Evolutionary conservation across 768 basidiomycete genomes (phyloP), one percentile per base, ranked within the genome.

Genomic region (Kwoniella dejecticola): DNA sequence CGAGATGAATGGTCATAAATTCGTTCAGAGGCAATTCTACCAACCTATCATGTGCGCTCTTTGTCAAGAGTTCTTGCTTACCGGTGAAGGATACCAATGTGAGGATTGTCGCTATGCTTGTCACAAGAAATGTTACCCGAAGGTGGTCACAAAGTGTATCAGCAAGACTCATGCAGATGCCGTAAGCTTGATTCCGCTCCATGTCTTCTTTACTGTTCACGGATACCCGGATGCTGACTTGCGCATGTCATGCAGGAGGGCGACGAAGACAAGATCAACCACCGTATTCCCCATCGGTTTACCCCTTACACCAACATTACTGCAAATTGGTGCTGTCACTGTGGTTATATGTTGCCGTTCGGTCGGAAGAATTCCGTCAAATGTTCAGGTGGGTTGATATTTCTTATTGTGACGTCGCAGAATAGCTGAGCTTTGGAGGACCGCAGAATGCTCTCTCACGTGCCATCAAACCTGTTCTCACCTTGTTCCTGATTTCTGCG

Each of bases 1-100:
- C 81, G 94, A 98, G 80, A 97, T 97, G 91, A 98, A 98, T 76
- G 96, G 96, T 11, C 96, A 99, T 82, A 91, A 96, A 79, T 99
- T 99, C 77, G 85, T 99, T 46, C 90, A 92, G 72, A 86, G 88
- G 46, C 96, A 98, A 80, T 99, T 99, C 83, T 98, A 96, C 79
- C 94, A 97, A 77, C 86, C 98, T 76, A 96, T 99, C 84, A 84
- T 97, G 53, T 99, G 96, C 77, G 96, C 96, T 2, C 91, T 96
- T 80, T 99, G 96, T 82, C 88, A 86, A 80, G 95, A 98, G 73
- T 98, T 99, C 82, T 83, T 99, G 59, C 89, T 97, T 78, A 97
- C 98, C 64, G 95, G 92, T 1, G 83, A 89, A 62, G 96, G 96
- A n/a, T 96, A 93, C 80, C 95, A 97, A 81, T 99, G 96, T 83